Evolutionary conservation across 139 green algal species (phyloP).

Genomic region (Coelastrella sp.): DNA sequence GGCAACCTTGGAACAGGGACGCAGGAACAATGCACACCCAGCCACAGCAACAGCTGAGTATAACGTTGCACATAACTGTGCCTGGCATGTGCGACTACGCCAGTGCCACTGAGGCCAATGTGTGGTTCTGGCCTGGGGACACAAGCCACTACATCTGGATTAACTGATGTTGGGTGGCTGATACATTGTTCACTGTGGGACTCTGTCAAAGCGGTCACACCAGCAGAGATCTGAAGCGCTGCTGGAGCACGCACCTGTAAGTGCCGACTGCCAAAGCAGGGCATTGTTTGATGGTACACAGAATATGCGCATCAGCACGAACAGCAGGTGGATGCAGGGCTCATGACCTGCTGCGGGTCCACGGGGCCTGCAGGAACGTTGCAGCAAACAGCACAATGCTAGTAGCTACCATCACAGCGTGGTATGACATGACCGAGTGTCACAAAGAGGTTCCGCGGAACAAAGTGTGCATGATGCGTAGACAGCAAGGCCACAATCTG

Average conservation of each 20-base stretch:
- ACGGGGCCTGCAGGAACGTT: not conserved
- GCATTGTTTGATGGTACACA: not conserved
- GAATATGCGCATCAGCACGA: not conserved
- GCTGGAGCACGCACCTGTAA: not conserved
- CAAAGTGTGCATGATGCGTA: not conserved
- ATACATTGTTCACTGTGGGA: no score
- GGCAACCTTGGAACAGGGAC: no score
- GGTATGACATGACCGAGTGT: no score
- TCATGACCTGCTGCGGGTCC: not conserved
- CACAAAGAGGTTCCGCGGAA: no score
- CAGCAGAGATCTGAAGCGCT: not conserved
- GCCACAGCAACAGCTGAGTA: no score
- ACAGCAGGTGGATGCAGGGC: constrained; percentile 37
- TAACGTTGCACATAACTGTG: no score
- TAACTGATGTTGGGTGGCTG: no score
- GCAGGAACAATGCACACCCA: not conserved
- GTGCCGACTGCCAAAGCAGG: constrained; percentile 26
- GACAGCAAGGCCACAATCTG: not conserved
- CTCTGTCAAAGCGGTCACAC: no score
- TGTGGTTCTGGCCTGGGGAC: no score
- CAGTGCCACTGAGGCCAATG: no score
- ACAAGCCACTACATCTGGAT: not conserved
- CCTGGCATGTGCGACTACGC: not conserved
- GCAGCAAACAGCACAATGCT: not conserved
- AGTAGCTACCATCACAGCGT: no score